Base-by-base conservation (phyloP, 148 eudicot species). In the Bassia scoparia region DNA sequence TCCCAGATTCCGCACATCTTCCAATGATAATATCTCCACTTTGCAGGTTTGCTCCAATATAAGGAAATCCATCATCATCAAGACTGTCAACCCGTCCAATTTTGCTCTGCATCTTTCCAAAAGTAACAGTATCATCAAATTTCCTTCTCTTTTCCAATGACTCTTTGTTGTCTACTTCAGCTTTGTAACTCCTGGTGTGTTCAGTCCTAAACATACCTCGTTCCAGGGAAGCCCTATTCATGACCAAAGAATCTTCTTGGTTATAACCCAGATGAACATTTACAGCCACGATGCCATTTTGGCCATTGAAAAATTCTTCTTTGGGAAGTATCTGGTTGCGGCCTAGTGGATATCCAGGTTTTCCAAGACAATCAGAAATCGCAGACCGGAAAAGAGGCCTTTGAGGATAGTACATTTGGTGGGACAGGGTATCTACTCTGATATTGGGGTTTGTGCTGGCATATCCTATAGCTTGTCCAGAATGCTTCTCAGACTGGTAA, bases 41-140 rank as follows among this genome's bases (percentile, higher is more conserved):
- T 76, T 91, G 89, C 61, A 95, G 74, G 73, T 84, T 95, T 37
- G 99, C 99, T 30, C 97, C 96, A 78, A 95, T 76, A 52, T 56
- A 87, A 0, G 99, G 99, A 73, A 95, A 90, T 1, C 99, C 99
- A 76, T 95, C 99, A 76, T 95, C 99, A 68, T 95, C 99, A n/a
- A 95, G 85, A 68, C 88, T 88, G 70, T 91, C 96, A 70, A 88
- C 93, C 29, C 97, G 85, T 44, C 96, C 98, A 37, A 89, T 61
- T 78, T 86, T 91, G 73, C 97, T 91, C 66, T 88, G 93, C 38
- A 84, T 86, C 77, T 95, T 95, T 14, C 91, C 93, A 75, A 95
- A 95, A 34, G 76, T 88, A 14, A 91, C 77, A 23, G 69, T 15
- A 23, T 91, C 96, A 53, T 88, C 99, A 15, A 59, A 35, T 50